Evolutionary conservation across 768 basidiomycete genomes (phyloP).

Genomic region (Tephrocybe rancida): DNA sequence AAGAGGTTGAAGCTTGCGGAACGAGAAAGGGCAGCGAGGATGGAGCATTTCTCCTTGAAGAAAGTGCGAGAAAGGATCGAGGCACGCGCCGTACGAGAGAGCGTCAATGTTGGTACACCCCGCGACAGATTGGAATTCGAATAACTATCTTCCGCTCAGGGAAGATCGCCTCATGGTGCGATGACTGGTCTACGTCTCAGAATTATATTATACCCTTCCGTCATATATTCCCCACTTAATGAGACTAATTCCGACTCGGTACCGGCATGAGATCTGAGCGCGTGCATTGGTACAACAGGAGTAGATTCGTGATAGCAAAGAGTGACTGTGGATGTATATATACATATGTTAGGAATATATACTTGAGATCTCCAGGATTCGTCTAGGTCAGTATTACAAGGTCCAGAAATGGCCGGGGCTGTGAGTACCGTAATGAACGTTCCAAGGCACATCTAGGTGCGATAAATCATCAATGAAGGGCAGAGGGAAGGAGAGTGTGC

Average conservation of each 20-base stretch:
- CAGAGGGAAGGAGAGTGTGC: constrained; percentile 2
- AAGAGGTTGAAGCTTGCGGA: constrained; percentile 49
- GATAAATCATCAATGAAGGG: neutral
- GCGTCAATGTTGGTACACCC: constrained; percentile 18
- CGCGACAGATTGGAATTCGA: constrained; percentile 44
- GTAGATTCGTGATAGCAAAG: constrained; percentile 3
- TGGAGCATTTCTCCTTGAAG: constrained; percentile 36
- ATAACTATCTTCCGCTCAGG: constrained; percentile 22
- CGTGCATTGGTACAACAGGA: constrained; percentile 2
- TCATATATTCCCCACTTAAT: neutral
- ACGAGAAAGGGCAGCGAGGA: constrained; percentile 49
- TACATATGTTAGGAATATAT: constrained; percentile 25
- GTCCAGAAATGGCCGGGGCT: constrained; percentile 9
- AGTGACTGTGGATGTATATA: constrained; percentile 10
- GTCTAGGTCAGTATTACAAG: constrained; percentile 12
- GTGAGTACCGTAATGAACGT: neutral
- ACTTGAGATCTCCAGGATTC: constrained; percentile 14
- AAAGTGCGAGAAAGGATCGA: constrained; percentile 45
- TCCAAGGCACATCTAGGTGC: neutral
- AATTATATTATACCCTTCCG: constrained; percentile 6
- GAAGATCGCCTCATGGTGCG: constrained; percentile 14
- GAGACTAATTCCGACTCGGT: constrained; percentile 11
- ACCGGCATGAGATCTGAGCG: neutral
- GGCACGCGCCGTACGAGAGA: constrained; percentile 32
- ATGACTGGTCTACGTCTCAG: constrained; percentile 7